These are phyloP conservation scores for Antrodiella citrinella DNA, from an alignment of 768 basidiomycete species.

Conservation along the genomic window DNA sequence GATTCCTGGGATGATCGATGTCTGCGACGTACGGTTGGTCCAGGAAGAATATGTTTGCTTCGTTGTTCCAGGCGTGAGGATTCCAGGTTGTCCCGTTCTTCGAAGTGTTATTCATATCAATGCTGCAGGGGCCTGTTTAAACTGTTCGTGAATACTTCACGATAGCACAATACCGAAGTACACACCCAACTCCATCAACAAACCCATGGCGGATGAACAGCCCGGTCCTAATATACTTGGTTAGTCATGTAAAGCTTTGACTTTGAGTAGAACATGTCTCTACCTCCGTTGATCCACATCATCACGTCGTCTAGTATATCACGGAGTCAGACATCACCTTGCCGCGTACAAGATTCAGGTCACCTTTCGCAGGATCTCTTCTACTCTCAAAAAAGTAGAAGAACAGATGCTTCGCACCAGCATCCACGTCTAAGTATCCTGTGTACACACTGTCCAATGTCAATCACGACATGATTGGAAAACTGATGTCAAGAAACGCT, in stretches of 20 bases:
- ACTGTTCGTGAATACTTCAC: neutral
- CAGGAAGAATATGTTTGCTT: slow-evolving; percentile 63
- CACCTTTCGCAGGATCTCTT: slow-evolving; percentile 32
- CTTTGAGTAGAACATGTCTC: too few relatives aligned
- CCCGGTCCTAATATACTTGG: slow-evolving; percentile 39
- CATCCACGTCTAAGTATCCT: slow-evolving; percentile 39
- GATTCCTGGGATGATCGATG: neutral
- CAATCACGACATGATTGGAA: neutral
- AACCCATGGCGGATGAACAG: slow-evolving; percentile 43
- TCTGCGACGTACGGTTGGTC: slow-evolving; percentile 40
- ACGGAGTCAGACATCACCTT: neutral
- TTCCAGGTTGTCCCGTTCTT: slow-evolving; percentile 57
- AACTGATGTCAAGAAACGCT: slow-evolving; percentile 22
- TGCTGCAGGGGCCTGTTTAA: slow-evolving; percentile 45
- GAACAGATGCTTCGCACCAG: slow-evolving; percentile 43
- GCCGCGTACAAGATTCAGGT: too few relatives aligned
- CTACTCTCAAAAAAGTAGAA: slow-evolving; percentile 60
- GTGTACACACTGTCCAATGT: slow-evolving; percentile 29
- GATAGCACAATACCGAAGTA: neutral
- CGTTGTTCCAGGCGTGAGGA: slow-evolving; percentile 57
- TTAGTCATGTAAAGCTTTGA: neutral
- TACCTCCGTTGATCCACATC: slow-evolving; percentile 65
- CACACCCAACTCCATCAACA: slow-evolving; percentile 52
- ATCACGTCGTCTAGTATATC: slow-evolving; percentile 44
- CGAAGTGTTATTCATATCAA: slow-evolving; percentile 49